phyloP scores from a whole-genome alignment of 1,284 basidiomycete genomes.

The Athelia psychrophila region DNA sequence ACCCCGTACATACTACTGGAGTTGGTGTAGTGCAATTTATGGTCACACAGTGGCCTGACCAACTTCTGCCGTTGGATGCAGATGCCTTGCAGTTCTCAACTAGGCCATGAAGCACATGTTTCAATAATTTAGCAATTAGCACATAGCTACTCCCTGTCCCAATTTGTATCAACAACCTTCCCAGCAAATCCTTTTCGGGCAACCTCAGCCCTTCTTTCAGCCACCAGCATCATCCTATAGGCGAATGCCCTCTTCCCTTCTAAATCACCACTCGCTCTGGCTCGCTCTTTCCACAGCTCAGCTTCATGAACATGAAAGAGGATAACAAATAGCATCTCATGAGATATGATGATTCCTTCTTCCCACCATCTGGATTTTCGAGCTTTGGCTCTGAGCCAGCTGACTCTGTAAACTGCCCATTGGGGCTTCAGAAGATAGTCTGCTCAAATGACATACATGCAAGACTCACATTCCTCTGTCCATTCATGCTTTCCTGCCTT shows the following conservation, averaged over 20 bases:
- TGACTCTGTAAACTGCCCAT: conserved; percentile 9
- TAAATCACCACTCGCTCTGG: not conserved
- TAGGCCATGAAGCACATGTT: too few relatives aligned
- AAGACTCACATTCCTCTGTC: conserved; percentile 10
- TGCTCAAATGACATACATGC: not conserved
- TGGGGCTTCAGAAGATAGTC: not conserved
- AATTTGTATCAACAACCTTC: too few relatives aligned
- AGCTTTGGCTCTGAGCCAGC: conserved; percentile 12
- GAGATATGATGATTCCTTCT: conserved; percentile 9
- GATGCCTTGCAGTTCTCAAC: too few relatives aligned
- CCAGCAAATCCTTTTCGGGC: not conserved
- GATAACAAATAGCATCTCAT: conserved; percentile 13
- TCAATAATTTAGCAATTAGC: too few relatives aligned
- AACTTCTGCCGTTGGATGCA: too few relatives aligned
- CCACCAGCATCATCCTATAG: not conserved
- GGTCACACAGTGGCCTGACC: too few relatives aligned
- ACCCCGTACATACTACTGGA: too few relatives aligned
- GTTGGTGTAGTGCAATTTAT: too few relatives aligned
- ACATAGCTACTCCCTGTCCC: not conserved
- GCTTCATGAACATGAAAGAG: conserved; percentile 9
- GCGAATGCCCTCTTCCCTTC: not conserved
- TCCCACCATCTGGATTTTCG: conserved; percentile 7
- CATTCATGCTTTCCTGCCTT: not conserved
- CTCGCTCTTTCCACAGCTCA: conserved; percentile 2
- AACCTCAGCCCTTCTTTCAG: not conserved